phyloP scores from a whole-genome alignment of 2,329 filamentous ascomycete species.

The Ustilaginoidea virens region DNA sequence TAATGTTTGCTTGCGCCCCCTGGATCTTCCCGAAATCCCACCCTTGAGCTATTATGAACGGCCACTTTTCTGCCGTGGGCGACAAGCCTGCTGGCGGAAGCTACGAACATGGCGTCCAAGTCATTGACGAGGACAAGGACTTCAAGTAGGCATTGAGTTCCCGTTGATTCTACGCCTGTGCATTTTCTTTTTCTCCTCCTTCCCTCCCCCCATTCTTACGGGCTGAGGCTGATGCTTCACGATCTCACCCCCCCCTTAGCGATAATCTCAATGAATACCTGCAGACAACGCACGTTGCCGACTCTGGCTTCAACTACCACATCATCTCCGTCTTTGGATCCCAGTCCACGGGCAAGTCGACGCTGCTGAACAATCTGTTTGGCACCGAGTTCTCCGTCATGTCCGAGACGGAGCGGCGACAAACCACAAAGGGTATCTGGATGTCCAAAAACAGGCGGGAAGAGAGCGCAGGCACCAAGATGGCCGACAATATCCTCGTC shows the following conservation, averaged over 20 bases:
- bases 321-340: slow-evolving; percentile 98
- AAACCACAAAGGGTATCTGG: slow-evolving; percentile 99
- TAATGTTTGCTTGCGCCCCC: slow-evolving; percentile 1
- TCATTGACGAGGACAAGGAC: slow-evolving; percentile 80
- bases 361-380: slow-evolving; percentile 88
- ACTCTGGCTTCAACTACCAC: slow-evolving; percentile 96
- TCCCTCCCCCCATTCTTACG: no score
- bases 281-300: slow-evolving; percentile 60
- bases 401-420: slow-evolving; percentile 83
- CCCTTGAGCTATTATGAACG: slow-evolving; percentile 48
- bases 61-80: slow-evolving; percentile 64
- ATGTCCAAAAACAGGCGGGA: slow-evolving; percentile 88
- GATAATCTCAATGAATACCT: slow-evolving; percentile 70
- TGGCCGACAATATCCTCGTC: slow-evolving; percentile 96
- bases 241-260: slow-evolving; percentile 28
- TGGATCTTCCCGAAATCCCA: slow-evolving; percentile 3
- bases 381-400: slow-evolving; percentile 95
- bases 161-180: no score
- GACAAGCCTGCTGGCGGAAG: slow-evolving; percentile 45
- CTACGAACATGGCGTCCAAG: slow-evolving; percentile 90
- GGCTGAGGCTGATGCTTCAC: not conserved
- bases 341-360: slow-evolving; percentile 97
- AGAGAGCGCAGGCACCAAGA: slow-evolving; percentile 35
- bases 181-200: no score
- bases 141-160: slow-evolving; percentile 60